Base-by-base conservation (phyloP, 2,329 filamentous ascomycete genomes). In the Fonsecaea monophora region DNA sequence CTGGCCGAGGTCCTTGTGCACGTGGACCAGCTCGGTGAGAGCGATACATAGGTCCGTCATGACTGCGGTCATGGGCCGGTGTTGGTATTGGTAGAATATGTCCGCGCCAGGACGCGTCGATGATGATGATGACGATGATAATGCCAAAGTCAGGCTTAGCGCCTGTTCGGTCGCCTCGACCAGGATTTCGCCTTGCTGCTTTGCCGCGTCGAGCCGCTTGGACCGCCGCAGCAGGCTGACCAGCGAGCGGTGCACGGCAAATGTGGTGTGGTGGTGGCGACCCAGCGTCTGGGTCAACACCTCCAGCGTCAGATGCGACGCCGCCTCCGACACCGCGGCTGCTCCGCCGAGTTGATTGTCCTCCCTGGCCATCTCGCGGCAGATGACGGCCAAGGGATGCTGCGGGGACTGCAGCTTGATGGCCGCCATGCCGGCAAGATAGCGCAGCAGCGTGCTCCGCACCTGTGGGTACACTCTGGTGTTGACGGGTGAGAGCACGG, bases 401-500 rank as follows among this genome's bases (percentile, higher is more conserved):
- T 4, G 40, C 40, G 15, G 15, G 10, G 56, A 48, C 3, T 32
- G 40, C 48, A 65, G 35, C 48, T 61, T 61, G 48, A 65, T 55
- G 25, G 30, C 18, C 8, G 63, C 63, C 42, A 65, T 53, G 7
- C 50, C 4, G 6, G 57, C 30, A n/a, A 66, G 64, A 25, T 66
- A 63, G n/a, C 38, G 53, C 10, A 66, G 64, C 18, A 66, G 30
- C 7, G 48, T 63, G 38, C 38, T 58, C 18, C 64, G 64, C 50
- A 62, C 53, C 53, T 48, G 13, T 45, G 64, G 59, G 18, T 45
- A 63, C 30, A 63, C 35, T 13, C 60, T 18, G 4, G 53, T 63
- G 64, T 66, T 66, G 50, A 63, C 45, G 0, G 64, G 64, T 2
- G 64, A 62, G n/a, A 66, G 53, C 6, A 60, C 60, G 1, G 59